Conservation (phyloP, 139 green algal genomes). For the Coelastrella sp. region DNA sequence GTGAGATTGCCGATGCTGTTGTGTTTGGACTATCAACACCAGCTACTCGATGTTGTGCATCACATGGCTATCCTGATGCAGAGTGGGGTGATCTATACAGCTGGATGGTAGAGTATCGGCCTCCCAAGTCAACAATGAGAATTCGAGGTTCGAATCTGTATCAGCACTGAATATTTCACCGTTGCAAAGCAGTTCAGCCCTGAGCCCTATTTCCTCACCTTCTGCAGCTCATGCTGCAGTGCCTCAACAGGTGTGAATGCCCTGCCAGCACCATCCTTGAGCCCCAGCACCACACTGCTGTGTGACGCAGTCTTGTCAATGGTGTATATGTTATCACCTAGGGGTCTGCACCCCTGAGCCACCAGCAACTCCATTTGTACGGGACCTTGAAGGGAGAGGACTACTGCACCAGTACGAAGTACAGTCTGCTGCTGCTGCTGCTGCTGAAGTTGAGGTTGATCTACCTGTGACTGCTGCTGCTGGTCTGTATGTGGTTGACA, state of each 20-base stretch:
- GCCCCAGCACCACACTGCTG: slow-evolving; percentile 24
- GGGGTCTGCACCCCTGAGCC: slow-evolving; percentile 65
- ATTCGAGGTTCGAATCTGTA: too few relatives aligned
- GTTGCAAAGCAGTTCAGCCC: too few relatives aligned
- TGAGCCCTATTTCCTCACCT: not conserved
- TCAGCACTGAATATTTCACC: too few relatives aligned
- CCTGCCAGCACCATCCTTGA: not conserved
- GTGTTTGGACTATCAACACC: too few relatives aligned
- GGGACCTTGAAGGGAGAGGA: slow-evolving; percentile 60
- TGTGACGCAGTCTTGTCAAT: slow-evolving; percentile 19
- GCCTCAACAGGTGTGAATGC: slow-evolving; percentile 52
- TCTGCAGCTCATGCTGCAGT: slow-evolving; percentile 52
- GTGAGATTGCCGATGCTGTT: too few relatives aligned
- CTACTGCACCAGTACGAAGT: slow-evolving; percentile 52
- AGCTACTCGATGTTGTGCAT: too few relatives aligned
- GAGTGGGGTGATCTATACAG: too few relatives aligned
- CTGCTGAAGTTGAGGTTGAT: slow-evolving; percentile 36
- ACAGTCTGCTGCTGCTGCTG: slow-evolving; percentile 21
- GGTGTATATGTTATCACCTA: slow-evolving; percentile 25
- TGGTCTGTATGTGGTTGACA: not conserved
- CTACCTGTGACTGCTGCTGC: slow-evolving; percentile 29
- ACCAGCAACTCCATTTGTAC: slow-evolving; percentile 67
- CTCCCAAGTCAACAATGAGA: too few relatives aligned
- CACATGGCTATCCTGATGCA: too few relatives aligned
- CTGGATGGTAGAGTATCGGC: too few relatives aligned